Base-by-base conservation (phyloP, 306 rosid genomes). In the Canavalia ensiformis region DNA sequence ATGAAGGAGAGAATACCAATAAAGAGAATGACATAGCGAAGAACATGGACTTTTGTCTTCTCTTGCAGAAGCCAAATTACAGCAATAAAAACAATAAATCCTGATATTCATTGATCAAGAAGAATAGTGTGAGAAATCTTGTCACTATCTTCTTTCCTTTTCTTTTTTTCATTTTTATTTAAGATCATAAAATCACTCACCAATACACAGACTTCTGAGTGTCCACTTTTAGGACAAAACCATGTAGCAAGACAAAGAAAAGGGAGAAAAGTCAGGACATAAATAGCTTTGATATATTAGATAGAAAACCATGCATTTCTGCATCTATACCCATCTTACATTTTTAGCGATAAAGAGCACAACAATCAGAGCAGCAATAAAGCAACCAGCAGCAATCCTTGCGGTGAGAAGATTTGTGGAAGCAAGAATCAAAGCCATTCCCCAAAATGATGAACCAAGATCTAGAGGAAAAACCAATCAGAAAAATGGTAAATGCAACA, bases 371-470 rank as follows among this genome's bases (percentile, higher is more conserved):
- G 99, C 97, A 79, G 81, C 83, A 72, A 84, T 80, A 33, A 95
- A 87, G 85, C 99, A 90, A 78, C 94, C 99, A 72, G 99, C 97
- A 69, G 99, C 99, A 83, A 95, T 90, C 81, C 92, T 90, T 9
- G 99, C 94, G 41, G 95, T 83, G 64, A 92, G 34, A 85, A 91
- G 86, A 73, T 95, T 87, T 64, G 99, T 92, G 13, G 99, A 92
- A 31, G 97, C 97, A n/a, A 95, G 97, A 76, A 95, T 88, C 89
- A 95, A 87, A 76, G 88, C 82, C 99, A 93, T 90, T 84, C 99
- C 99, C 99, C 99, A 95, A 87, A 95, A 92, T 67, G 99, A 95
- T 50, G 99, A 95, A 66, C 99, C 99, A 39, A 95, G 94, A 88
- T 95, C 99, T 95, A 76, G 58, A 72, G 71, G 84, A 78, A 71